These are phyloP conservation scores for Helianthus tuberosus DNA, from an alignment of 129 eudicot genomes.

Conservation along the genomic window DNA sequence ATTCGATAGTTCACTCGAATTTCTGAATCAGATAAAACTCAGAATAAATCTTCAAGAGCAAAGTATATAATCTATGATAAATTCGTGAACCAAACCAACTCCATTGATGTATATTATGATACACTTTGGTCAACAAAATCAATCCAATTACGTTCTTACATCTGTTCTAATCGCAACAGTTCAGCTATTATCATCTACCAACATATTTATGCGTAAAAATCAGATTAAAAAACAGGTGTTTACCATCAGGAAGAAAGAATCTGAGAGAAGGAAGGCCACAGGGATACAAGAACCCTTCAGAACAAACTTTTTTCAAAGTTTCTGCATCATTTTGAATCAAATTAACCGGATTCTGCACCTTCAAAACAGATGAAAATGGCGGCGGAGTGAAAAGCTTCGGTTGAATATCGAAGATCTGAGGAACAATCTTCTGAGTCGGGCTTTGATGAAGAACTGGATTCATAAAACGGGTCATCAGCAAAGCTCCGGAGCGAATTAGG, in stretches of 20 bases:
- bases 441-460: conserved; percentile 23
- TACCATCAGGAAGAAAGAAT: conserved; percentile 90
- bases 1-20: no score
- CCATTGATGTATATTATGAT: no score
- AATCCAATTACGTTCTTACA: not conserved
- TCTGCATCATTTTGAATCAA: conserved; percentile 48
- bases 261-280: conserved; percentile 72
- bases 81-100: no score
- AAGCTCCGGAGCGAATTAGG: conserved; percentile 72
- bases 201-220: conserved; percentile 1
- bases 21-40: no score
- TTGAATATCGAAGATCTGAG: conserved; percentile 28
- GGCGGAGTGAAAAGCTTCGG: conserved; percentile 39
- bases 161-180: not conserved
- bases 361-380: conserved; percentile 38
- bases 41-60: no score
- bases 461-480: conserved; percentile 46
- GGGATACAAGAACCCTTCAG: conserved; percentile 57
- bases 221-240: conserved; percentile 19
- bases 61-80: no score
- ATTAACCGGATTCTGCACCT: conserved; percentile 26
- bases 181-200: not conserved
- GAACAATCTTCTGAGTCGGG: conserved; percentile 28
- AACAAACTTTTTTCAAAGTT: conserved; percentile 28
- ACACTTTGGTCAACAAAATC: no score